A percentile compares a stretch with the other conserved stretches of the same genome.
Conservation (phyloP, 2,329 filamentous ascomycete species). For the Coniochaeta hoffmannii region DNA sequence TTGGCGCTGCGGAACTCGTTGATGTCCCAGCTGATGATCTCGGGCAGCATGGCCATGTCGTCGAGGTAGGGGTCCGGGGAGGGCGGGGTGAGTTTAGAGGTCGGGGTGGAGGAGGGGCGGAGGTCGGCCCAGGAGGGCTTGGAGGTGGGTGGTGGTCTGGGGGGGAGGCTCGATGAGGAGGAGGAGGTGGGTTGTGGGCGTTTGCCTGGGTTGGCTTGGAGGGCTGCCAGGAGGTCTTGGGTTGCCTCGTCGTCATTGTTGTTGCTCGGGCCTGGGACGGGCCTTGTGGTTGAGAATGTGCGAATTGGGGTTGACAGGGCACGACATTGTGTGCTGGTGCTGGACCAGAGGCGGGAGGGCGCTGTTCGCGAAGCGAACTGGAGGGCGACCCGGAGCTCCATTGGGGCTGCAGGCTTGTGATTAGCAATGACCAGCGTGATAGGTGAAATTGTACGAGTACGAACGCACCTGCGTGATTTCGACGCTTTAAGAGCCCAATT, state of each 20-base stretch:
- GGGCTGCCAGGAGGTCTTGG: constrained; percentile 15
- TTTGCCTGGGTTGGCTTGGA: not conserved
- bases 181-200: not conserved
- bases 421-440: too few species aligned
- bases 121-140: not conserved
- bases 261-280: not conserved
- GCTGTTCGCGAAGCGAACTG: constrained; percentile 11
- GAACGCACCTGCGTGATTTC: too few species aligned
- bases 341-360: not conserved
- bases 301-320: not conserved
- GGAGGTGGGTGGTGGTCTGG: not conserved
- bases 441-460: not conserved
- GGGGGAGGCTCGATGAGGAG: not conserved
- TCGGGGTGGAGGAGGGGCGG: not conserved
- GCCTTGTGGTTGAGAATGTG: not conserved
- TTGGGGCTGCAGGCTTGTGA: constrained; percentile 3
- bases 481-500: not conserved
- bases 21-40: constrained; percentile 18
- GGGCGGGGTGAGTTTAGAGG: not conserved
- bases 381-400: constrained; percentile 17
- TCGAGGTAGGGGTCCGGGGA: not conserved
- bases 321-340: not conserved
- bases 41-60: constrained; percentile 3
- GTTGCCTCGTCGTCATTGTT: constrained; percentile 2
- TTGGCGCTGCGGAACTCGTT: constrained; percentile 13